phyloP scores from a whole-genome alignment of 1,284 basidiomycete genomes.

The Earliella scabrosa region DNA sequence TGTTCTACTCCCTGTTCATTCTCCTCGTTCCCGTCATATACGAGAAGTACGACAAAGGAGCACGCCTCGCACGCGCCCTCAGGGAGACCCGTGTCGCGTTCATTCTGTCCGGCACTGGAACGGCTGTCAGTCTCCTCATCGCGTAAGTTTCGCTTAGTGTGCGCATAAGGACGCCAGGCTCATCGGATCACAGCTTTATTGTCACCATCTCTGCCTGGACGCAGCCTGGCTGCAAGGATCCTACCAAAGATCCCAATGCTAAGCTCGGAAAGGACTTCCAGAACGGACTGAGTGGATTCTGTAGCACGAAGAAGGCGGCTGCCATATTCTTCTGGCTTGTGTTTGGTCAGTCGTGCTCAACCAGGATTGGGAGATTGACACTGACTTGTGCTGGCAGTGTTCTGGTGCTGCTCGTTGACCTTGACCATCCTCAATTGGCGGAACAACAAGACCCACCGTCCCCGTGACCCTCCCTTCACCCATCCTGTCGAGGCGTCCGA shows the following conservation, averaged over 20 bases:
- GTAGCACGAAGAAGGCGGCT: constrained; percentile 87
- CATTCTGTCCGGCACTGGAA: constrained; percentile 75
- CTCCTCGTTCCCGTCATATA: constrained; percentile 81
- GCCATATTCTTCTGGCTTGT: constrained; percentile 89
- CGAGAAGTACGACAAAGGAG: constrained; percentile 83
- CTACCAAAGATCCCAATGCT: constrained; percentile 61
- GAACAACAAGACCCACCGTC: constrained; percentile 60
- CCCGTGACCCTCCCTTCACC: constrained; percentile 74
- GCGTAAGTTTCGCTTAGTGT: constrained; percentile 52
- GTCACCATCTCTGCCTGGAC: constrained; percentile 80
- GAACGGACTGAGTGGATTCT: constrained; percentile 76
- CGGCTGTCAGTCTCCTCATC: constrained; percentile 69
- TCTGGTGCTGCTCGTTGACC: constrained; percentile 67
- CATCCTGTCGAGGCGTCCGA: constrained; percentile 53
- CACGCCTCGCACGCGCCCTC: constrained; percentile 76
- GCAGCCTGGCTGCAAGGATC: constrained; percentile 84
- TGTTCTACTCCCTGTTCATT: constrained; percentile 74
- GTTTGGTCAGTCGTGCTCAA: constrained; percentile 52
- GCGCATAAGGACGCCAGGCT: neutral
- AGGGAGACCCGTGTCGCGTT: constrained; percentile 81
- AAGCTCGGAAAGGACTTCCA: constrained; percentile 70
- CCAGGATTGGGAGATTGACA: neutral
- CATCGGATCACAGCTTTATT: constrained; percentile 55
- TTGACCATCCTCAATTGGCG: constrained; percentile 76
- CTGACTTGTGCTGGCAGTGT: constrained; percentile 44